phyloP scores from a whole-genome alignment of 345 rosid genomes.

The Schrenkiella parvula region DNA sequence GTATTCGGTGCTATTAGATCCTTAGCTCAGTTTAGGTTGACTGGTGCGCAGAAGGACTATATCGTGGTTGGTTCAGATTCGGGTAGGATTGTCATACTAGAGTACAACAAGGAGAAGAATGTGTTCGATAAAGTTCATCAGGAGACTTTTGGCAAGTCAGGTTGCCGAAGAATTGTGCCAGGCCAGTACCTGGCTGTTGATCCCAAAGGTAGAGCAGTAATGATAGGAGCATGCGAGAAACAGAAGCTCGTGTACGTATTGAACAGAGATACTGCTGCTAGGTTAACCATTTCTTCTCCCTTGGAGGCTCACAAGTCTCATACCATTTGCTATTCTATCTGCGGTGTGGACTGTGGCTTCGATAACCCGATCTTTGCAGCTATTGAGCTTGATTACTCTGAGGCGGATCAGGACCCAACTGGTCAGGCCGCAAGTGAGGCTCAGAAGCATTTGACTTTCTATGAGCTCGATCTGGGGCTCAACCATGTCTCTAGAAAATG shows the following conservation, averaged over 20 bases:
- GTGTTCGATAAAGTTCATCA: conserved; percentile 87
- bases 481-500: conserved; percentile 97
- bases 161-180: conserved; percentile 89
- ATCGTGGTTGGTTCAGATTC: conserved; percentile 97
- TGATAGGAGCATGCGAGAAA: conserved; percentile 95
- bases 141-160: conserved; percentile 96
- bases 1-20: conserved; percentile 90
- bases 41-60: conserved; percentile 88
- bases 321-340: conserved; percentile 72
- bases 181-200: conserved; percentile 92
- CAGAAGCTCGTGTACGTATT: conserved; percentile 92
- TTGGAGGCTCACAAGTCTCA: conserved; percentile 97
- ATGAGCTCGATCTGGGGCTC: conserved; percentile 89
- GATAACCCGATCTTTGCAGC: conserved; percentile 93
- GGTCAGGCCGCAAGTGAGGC: conserved; percentile 90
- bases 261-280: conserved; percentile 94
- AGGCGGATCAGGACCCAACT: conserved; percentile 89
- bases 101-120: conserved; percentile 82
- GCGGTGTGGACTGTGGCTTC: conserved; percentile 96
- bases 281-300: conserved; percentile 91
- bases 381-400: conserved; percentile 91
- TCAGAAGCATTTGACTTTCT: conserved; percentile 91
- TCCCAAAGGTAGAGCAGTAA: conserved; percentile 93
- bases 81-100: conserved; percentile 88
- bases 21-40: conserved; percentile 83